A percentile compares a stretch with the other conserved stretches of the same genome.
Evolutionary conservation across 73 alveolate genomes (phyloP).

Genomic region (Paramecium caudatum): DNA sequence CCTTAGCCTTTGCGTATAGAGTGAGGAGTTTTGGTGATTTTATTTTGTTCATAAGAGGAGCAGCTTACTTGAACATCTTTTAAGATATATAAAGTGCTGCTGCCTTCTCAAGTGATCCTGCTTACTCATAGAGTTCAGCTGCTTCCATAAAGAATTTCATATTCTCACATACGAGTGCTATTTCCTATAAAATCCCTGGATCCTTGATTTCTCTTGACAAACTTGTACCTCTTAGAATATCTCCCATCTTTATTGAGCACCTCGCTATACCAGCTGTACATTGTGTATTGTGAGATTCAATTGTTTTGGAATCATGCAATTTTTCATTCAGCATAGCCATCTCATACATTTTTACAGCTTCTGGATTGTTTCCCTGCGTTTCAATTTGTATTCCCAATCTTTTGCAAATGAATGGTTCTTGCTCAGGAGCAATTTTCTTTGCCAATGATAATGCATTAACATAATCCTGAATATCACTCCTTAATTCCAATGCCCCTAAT

Average conservation of each 20-base stretch:
- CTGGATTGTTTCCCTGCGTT: constrained; percentile 93
- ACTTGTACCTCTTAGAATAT: constrained; percentile 92
- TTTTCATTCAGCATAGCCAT: constrained; percentile 86
- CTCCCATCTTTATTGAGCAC: constrained; percentile 97
- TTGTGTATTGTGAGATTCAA: constrained; percentile 88
- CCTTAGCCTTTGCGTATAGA: constrained; percentile 99
- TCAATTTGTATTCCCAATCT: constrained; percentile 96
- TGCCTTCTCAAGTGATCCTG: constrained; percentile 98
- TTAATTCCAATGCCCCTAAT: constrained; percentile 96
- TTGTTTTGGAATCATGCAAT: constrained; percentile 81
- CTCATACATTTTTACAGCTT: constrained; percentile 96
- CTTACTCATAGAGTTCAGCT: constrained; percentile 97
- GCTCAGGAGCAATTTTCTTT: constrained; percentile 88
- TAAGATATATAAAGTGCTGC: constrained; percentile 94
- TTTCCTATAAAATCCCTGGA: constrained; percentile 78
- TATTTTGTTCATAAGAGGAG: constrained; percentile 90
- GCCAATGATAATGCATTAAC: constrained; percentile 95
- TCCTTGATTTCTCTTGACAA: constrained; percentile 97
- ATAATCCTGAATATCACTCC: constrained; percentile 98
- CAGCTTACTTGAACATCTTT: constrained; percentile 93
- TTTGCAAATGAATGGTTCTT: constrained; percentile 96
- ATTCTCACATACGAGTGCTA: constrained; percentile 93
- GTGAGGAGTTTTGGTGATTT: constrained; percentile 96
- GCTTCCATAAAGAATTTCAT: constrained; percentile 93
- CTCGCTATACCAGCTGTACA: constrained; percentile 99